phyloP scores from a whole-genome alignment of 1,139 yeast genomes.

The Sugiyamaella pinicola region DNA sequence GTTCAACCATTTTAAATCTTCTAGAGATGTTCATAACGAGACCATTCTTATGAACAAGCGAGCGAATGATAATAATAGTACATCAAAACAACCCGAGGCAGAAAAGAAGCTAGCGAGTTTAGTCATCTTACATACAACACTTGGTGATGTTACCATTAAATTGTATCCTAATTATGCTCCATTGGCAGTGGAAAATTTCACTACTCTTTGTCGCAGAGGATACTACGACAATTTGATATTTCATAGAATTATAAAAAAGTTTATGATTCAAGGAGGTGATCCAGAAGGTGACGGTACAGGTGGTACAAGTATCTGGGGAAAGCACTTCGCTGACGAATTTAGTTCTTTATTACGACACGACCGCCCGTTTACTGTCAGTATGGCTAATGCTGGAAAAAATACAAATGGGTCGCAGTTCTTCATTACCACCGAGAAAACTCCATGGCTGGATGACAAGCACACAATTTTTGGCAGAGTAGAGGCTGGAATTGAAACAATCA shows the following conservation, averaged over 20 bases:
- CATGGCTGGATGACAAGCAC: constrained; percentile 57
- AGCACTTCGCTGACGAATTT: constrained; percentile 50
- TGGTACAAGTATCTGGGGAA: constrained; percentile 50
- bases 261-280: constrained; percentile 60
- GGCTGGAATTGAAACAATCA: constrained; percentile 44
- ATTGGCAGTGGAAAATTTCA: constrained; percentile 50
- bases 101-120: constrained; percentile 3
- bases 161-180: constrained; percentile 48
- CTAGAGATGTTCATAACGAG: constrained; percentile 35
- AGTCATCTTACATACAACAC: constrained; percentile 48
- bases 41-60: constrained; percentile 6
- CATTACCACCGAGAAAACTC: constrained; percentile 51
- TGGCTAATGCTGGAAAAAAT: constrained; percentile 67
- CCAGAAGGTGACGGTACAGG: constrained; percentile 56
- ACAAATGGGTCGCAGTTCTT: constrained; percentile 69
- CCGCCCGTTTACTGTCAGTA: constrained; percentile 50
- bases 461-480: constrained; percentile 63
- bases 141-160: constrained; percentile 50
- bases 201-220: constrained; percentile 43
- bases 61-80: neutral
- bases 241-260: constrained; percentile 52
- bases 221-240: constrained; percentile 50
- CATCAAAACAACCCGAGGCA: neutral
- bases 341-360: constrained; percentile 45
- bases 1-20: constrained; percentile 24